Evolutionary conservation across 2,329 filamentous ascomycete species (phyloP).

Genomic region (Cladosporium austrohemisphaericum): DNA sequence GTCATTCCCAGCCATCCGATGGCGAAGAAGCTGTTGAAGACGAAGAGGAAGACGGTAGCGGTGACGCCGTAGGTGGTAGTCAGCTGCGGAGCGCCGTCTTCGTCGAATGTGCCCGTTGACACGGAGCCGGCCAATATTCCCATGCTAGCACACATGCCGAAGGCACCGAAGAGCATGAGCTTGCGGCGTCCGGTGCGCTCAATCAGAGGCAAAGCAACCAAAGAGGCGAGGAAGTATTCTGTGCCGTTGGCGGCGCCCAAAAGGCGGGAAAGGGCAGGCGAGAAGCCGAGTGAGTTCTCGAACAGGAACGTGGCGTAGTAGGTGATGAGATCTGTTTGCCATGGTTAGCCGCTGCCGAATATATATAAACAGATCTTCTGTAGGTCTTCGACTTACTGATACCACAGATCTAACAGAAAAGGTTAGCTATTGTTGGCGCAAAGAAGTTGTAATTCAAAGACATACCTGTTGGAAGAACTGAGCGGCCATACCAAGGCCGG

Average conservation of each 20-base stretch:
- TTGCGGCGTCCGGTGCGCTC: conserved; percentile 53
- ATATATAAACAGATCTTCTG: too few species aligned
- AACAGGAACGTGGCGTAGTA: conserved; percentile 17
- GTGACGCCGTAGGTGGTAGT: conserved; percentile 5
- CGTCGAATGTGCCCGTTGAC: conserved; percentile 16
- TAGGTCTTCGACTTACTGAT: background rate
- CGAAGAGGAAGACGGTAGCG: conserved; percentile 30
- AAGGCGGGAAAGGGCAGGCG: conserved; percentile 20
- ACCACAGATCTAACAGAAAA: background rate
- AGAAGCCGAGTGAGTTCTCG: conserved; percentile 19
- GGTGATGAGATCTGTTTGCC: conserved; percentile 6
- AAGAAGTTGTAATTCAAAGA: background rate
- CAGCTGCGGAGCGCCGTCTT: conserved; percentile 17
- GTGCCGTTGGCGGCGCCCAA: conserved; percentile 25
- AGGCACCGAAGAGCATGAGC: conserved; percentile 64
- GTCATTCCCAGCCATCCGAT: conserved; percentile 25
- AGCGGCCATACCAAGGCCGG: conserved; percentile 1
- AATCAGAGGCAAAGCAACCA: conserved; percentile 40
- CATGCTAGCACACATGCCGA: conserved; percentile 26
- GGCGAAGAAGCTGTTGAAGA: conserved; percentile 29
- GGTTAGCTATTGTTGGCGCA: background rate
- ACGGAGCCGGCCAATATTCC: conserved; percentile 22
- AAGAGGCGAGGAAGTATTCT: conserved; percentile 26
- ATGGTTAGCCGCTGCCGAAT: too few species aligned
- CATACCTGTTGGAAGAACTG: conserved; percentile 13